These are phyloP conservation scores for Xylaria sp. DNA, from an alignment of 2,329 filamentous ascomycete species.

Conservation along the genomic window DNA sequence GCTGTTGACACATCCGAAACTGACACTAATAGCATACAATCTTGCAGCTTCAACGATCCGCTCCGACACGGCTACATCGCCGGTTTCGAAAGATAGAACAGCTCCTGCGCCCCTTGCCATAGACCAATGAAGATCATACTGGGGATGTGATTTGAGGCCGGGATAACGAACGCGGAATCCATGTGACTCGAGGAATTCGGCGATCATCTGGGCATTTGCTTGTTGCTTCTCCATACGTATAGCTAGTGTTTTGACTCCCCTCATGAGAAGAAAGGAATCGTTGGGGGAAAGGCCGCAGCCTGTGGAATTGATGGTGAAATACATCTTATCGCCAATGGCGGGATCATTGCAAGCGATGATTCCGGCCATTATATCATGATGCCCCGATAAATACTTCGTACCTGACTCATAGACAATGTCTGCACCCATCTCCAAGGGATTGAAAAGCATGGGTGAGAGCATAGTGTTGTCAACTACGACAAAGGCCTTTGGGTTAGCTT, in stretches of 20 bases:
- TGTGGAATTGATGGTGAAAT: slow-evolving; percentile 96
- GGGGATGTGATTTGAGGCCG: slow-evolving; percentile 91
- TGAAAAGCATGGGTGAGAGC: slow-evolving; percentile 93
- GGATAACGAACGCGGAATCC: slow-evolving; percentile 97
- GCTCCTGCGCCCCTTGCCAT: slow-evolving; percentile 95
- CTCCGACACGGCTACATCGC: slow-evolving; percentile 83
- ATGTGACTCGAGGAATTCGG: slow-evolving; percentile 87
- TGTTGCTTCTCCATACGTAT: slow-evolving; percentile 99
- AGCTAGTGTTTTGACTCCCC: slow-evolving; percentile 94
- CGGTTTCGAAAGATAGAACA: slow-evolving; percentile 95
- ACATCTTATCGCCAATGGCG: slow-evolving; percentile 85
- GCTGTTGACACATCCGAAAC: slow-evolving; percentile 97
- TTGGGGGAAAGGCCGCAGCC: slow-evolving; percentile 95
- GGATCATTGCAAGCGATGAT: slow-evolving; percentile 91
- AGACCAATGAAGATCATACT: slow-evolving; percentile 95
- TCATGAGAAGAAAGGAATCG: slow-evolving; percentile 94
- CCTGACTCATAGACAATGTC: slow-evolving; percentile 98
- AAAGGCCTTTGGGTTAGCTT: slow-evolving; percentile 78
- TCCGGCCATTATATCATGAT: slow-evolving; percentile 99
- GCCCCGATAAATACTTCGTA: slow-evolving; percentile 96
- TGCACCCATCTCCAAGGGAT: slow-evolving; percentile 92
- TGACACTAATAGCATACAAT: slow-evolving; percentile 95
- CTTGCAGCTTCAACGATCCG: slow-evolving; percentile 93
- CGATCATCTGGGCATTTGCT: slow-evolving; percentile 87
- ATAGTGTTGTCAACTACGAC: slow-evolving; percentile 99